These are phyloP conservation scores for Citrullus mucosospermus DNA, from an alignment of 306 rosid species.

Conservation along the genomic window DNA sequence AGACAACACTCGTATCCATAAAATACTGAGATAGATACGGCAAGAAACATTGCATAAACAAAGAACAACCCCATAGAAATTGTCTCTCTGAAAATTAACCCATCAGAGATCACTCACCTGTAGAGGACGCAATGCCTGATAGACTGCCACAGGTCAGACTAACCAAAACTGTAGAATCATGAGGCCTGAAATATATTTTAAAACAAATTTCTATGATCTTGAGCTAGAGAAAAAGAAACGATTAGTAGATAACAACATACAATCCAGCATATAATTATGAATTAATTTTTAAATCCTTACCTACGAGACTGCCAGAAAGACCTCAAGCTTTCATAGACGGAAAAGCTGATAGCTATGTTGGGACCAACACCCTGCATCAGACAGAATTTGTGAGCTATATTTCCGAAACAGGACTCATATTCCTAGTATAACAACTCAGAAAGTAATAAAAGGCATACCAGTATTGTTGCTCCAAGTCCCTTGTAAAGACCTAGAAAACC, in stretches of 20 bases:
- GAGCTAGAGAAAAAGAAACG: background rate
- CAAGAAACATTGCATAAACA: background rate
- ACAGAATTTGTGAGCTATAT: constrained; percentile 11
- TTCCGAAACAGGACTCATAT: background rate
- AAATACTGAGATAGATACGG: background rate
- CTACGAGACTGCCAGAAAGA: constrained; percentile 68
- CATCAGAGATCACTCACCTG: constrained; percentile 60
- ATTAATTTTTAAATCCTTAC: constrained; percentile 22
- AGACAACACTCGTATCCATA: background rate
- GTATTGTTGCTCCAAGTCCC: constrained; percentile 94
- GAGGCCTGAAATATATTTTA: constrained; percentile 31
- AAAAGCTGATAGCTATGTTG: constrained; percentile 84
- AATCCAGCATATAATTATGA: background rate
- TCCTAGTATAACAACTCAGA: background rate
- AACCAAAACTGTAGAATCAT: constrained; percentile 58
- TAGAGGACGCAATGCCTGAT: constrained; percentile 93
- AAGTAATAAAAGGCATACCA: constrained; percentile 43
- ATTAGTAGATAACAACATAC: background rate
- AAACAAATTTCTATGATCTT: background rate
- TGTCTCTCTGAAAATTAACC: background rate
- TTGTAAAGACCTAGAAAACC: constrained; percentile 79
- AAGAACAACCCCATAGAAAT: background rate
- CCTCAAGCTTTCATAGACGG: constrained; percentile 82
- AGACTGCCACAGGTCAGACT: constrained; percentile 95
- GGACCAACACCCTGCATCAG: constrained; percentile 88